These are phyloP conservation scores for Aspergillus sp. DNA, from an alignment of 2,329 filamentous ascomycete genomes.

Conservation along the genomic window DNA sequence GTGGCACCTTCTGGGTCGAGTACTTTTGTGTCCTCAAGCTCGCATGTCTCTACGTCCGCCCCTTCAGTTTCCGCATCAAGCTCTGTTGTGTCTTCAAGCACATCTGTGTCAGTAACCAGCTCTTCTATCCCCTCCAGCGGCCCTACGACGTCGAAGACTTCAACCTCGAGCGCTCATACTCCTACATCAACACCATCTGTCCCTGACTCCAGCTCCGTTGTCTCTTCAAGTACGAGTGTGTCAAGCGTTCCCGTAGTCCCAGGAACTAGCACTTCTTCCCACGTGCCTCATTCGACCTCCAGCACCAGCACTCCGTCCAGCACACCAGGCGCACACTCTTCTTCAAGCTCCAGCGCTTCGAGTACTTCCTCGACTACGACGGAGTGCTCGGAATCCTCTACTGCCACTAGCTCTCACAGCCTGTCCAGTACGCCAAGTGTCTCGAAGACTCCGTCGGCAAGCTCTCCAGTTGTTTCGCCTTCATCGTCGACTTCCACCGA, in stretches of 20 bases:
- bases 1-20: background rate
- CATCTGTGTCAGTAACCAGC: background rate
- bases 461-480: conserved; percentile 1
- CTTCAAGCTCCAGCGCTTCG: background rate
- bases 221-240: background rate
- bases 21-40: conserved; percentile 2
- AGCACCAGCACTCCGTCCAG: background rate
- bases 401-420: background rate
- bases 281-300: background rate
- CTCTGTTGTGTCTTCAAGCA: conserved; percentile 4
- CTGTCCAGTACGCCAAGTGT: background rate
- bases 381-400: background rate
- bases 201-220: conserved; percentile 7
- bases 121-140: background rate
- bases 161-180: background rate
- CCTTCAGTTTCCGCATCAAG: conserved; percentile 1
- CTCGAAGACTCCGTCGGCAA: background rate
- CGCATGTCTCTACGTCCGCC: conserved; percentile 4
- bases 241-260: background rate
- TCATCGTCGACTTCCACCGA: background rate
- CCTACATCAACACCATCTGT: background rate
- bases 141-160: background rate
- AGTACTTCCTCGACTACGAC: background rate
- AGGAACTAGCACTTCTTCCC: background rate
- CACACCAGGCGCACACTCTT: background rate